Conservation (phyloP, 257 asterid species). For the Cinchona pubescens region DNA sequence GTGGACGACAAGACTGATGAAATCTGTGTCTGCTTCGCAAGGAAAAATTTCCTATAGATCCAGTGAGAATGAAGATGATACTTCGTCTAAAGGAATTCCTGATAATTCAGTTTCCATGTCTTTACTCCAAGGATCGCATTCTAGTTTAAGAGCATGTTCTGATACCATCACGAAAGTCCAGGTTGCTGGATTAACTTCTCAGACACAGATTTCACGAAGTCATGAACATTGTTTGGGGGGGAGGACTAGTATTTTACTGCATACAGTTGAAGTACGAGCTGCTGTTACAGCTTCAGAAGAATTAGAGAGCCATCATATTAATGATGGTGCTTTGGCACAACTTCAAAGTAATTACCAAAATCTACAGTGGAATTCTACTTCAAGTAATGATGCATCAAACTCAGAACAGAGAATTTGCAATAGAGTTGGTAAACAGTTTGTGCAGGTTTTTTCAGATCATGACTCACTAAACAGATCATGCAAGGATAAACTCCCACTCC, state of each 20-base stretch:
- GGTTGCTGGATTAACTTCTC: slow-evolving; percentile 28
- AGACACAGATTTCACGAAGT: not conserved
- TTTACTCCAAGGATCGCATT: slow-evolving; percentile 22
- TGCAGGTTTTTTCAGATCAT: slow-evolving; percentile 12
- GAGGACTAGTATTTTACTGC: not conserved
- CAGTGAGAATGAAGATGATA: too few species aligned
- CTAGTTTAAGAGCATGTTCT: slow-evolving; percentile 38
- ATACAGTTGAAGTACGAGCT: not conserved
- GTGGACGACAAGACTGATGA: slow-evolving; percentile 22
- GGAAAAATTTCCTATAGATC: slow-evolving; percentile 23
- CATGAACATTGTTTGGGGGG: slow-evolving; percentile 13
- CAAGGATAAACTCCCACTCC: slow-evolving; percentile 22
- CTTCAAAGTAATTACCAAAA: slow-evolving; percentile 14
- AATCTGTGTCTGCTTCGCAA: slow-evolving; percentile 15
- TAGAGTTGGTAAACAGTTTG: slow-evolving; percentile 11
- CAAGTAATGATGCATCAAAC: slow-evolving; percentile 2
- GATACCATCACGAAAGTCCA: slow-evolving; percentile 26
- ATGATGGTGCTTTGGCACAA: slow-evolving; percentile 5
- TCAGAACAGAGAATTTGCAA: slow-evolving; percentile 17
- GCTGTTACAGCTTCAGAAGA: slow-evolving; percentile 11
- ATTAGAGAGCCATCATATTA: slow-evolving; percentile 12
- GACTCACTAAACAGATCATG: slow-evolving; percentile 17
- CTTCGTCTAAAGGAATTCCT: slow-evolving; percentile 24
- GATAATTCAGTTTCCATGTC: slow-evolving; percentile 29
- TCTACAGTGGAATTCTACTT: slow-evolving; percentile 11